Evolutionary conservation across 192 early-diverging fungal genomes (phyloP).

Genomic region (Backusella parvicylindrica): DNA sequence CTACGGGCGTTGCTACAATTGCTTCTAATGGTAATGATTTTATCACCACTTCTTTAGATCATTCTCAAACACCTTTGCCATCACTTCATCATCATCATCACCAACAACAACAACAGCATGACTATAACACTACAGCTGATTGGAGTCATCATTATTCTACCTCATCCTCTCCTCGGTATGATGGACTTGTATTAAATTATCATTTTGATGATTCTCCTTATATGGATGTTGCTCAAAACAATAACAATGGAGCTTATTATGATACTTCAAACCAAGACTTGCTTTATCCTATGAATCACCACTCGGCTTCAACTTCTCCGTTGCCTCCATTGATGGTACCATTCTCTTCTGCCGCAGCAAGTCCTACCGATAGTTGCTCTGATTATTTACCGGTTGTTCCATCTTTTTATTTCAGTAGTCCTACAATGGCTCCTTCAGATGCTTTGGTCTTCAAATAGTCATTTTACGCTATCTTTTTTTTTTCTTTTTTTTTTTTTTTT

Average conservation of each 20-base stretch:
- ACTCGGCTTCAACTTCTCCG: not conserved
- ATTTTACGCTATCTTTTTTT: not conserved
- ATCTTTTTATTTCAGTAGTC: not conserved
- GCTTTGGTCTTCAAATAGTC: not conserved
- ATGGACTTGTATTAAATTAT: not conserved
- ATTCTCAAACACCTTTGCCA: not conserved
- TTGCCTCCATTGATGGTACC: not conserved
- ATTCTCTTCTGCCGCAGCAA: not conserved
- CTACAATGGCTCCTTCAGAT: conserved; percentile 2
- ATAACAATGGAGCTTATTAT: not conserved
- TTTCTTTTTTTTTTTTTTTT: conserved; percentile 6
- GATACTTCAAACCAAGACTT: not conserved
- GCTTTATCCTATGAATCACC: not conserved
- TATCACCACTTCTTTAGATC: not conserved
- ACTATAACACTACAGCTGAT: not conserved
- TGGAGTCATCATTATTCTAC: not conserved
- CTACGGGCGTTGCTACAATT: not conserved
- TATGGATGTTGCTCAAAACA: not conserved
- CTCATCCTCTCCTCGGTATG: not conserved
- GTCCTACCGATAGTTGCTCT: not conserved
- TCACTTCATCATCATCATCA: not conserved
- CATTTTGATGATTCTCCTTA: not conserved
- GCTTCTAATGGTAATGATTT: not conserved
- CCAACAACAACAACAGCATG: not conserved
- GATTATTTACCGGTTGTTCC: not conserved